These are phyloP conservation scores for Penicillium sp. DNA, from an alignment of 2,329 filamentous ascomycete species.

Conservation along the genomic window DNA sequence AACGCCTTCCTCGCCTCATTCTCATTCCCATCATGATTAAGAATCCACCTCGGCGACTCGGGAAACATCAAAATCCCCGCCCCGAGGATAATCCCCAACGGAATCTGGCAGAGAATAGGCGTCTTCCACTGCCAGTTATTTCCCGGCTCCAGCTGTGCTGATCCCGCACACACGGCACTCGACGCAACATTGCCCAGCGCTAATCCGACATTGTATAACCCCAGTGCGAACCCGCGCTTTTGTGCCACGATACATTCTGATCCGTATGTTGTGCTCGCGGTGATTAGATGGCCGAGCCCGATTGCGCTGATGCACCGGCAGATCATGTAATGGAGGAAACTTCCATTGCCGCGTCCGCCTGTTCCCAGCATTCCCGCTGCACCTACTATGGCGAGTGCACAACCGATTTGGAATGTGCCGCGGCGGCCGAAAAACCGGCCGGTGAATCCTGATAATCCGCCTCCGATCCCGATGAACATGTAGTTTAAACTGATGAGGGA, in stretches of 20 bases:
- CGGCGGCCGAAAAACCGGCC: slow-evolving; percentile 23
- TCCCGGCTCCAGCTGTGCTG: slow-evolving; percentile 19
- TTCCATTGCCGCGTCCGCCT: slow-evolving; percentile 12
- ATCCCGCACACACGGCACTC: slow-evolving; percentile 28
- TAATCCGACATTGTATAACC: slow-evolving; percentile 28
- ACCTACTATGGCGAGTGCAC: slow-evolving; percentile 23
- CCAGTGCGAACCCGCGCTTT: slow-evolving; percentile 24
- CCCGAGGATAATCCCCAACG: slow-evolving; percentile 25
- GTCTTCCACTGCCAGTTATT: slow-evolving; percentile 34
- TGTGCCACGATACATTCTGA: slow-evolving; percentile 26
- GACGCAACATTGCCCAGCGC: slow-evolving; percentile 28
- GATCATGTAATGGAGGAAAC: slow-evolving; percentile 27
- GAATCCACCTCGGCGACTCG: slow-evolving; percentile 29
- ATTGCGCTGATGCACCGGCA: slow-evolving; percentile 27
- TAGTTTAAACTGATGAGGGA: slow-evolving; percentile 28
- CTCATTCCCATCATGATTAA: slow-evolving; percentile 18
- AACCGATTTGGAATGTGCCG: slow-evolving; percentile 25
- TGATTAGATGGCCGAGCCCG: slow-evolving; percentile 23
- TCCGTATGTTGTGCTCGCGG: slow-evolving; percentile 22
- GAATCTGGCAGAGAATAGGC: slow-evolving; percentile 32
- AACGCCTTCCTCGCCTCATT: slow-evolving; percentile 25
- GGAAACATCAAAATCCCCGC: slow-evolving; percentile 27
- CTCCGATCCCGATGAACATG: slow-evolving; percentile 29
- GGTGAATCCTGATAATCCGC: slow-evolving; percentile 19
- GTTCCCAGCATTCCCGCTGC: slow-evolving; percentile 30